A percentile compares a stretch with the other conserved stretches of the same genome.
Evolutionary conservation across 192 early-diverging fungal species (phyloP).

Genomic region (Backusella sp.): DNA sequence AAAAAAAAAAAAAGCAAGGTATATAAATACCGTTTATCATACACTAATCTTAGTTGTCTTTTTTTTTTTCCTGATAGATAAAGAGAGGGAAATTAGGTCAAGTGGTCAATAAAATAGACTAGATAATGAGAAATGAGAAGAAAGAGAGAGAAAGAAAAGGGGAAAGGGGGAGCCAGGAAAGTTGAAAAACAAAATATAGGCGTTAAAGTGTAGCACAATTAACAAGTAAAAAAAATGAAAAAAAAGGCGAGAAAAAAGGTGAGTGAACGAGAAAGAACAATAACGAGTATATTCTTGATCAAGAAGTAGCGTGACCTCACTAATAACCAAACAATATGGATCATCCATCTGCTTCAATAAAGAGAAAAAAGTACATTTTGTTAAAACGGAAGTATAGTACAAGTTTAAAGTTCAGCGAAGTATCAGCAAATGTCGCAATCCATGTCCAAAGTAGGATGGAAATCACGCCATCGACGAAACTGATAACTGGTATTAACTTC

Average conservation of each 20-base stretch:
- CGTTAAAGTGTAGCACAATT: constrained; percentile 3
- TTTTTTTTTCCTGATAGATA: not conserved
- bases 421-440: not conserved
- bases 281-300: not conserved
- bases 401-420: not conserved
- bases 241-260: not conserved
- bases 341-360: not conserved
- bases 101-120: not conserved
- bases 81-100: not conserved
- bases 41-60: not conserved
- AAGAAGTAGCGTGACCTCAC: not conserved
- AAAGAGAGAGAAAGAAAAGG: not conserved
- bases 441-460: not conserved
- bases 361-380: not conserved
- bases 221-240: not conserved
- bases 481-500: not conserved
- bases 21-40: not conserved
- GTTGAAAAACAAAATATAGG: not conserved
- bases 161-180: not conserved
- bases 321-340: constrained; percentile 1
- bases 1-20: not conserved
- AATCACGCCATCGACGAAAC: constrained; percentile 6
- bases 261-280: not conserved
- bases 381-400: not conserved
- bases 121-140: not conserved